These are phyloP conservation scores for Daedalea quercina DNA, from an alignment of 768 basidiomycete species.

Conservation along the genomic window DNA sequence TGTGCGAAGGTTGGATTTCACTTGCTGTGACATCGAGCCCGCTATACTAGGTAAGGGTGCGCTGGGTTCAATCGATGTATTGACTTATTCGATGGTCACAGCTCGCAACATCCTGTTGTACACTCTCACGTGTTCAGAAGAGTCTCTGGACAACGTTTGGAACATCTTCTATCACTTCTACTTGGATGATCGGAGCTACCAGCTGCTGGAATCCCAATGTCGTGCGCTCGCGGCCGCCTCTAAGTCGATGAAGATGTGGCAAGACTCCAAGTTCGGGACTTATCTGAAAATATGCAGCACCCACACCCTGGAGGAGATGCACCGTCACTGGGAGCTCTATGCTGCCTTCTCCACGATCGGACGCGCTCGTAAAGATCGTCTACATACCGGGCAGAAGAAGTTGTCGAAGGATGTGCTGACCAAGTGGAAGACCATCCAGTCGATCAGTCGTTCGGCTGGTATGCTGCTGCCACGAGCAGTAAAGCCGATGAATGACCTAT, in stretches of 20 bases:
- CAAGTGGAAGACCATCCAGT: background rate
- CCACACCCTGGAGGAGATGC: conserved; percentile 10
- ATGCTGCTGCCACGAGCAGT: conserved; percentile 8
- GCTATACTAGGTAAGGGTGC: conserved; percentile 10
- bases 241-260: conserved; percentile 3
- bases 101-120: conserved; percentile 15
- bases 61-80: background rate
- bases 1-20: conserved; percentile 7
- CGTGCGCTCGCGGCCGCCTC: conserved; percentile 5
- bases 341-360: conserved; percentile 19
- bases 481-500: conserved; percentile 15
- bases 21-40: conserved; percentile 14
- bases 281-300: conserved; percentile 5
- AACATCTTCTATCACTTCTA: conserved; percentile 13
- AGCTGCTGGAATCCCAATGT: conserved; percentile 5
- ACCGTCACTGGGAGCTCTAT: conserved; percentile 20
- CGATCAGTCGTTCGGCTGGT: conserved; percentile 29
- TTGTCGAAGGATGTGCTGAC: conserved; percentile 11
- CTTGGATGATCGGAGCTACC: conserved; percentile 4
- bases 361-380: conserved; percentile 17
- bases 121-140: background rate
- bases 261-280: conserved; percentile 2
- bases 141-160: conserved; percentile 2
- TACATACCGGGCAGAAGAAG: conserved; percentile 17
- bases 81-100: background rate